Evolutionary conservation across 257 asterid genomes (phyloP), one percentile per base, ranked within the genome.

Genomic region (Solanum bulbocastanum): DNA sequence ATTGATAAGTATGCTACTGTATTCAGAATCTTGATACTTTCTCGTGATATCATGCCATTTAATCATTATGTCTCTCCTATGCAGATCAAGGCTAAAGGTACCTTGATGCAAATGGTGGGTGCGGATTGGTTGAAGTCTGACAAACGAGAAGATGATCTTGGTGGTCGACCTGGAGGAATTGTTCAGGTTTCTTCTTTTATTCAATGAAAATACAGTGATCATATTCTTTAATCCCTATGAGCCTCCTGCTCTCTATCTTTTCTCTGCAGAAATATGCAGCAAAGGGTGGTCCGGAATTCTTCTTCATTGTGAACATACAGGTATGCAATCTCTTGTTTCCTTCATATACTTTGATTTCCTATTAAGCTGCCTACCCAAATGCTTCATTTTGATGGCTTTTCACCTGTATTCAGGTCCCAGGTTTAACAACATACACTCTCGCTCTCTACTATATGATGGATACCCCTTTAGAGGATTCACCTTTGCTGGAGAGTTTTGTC

Each of bases 71-170:
- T 12, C 69, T 32, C 86, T 49, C 69, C 33, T 49, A 82, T 16
- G 37, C 86, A 97, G 99, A 95, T 94, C 88, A 97, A 94, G 91
- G 95, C 99, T 88, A 94, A 94, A 88, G 96, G 98, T 87, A 93
- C 98, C 11, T 92, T 95, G 92, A 97, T 97, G 99, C 98, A 97
- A 91, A 95, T 97, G 98, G 98, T 97, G 69, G 99, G 96, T 60
- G 99, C 99, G 71, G 99, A 95, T 88, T 97, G 99, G 99, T 90
- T 97, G 94, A 92, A 92, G 90, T 97, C 98, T 90, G 98, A 97
- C 92, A 97, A 96, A 93, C 93, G 99, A 87, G 99, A 96, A 94
- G 98, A 96, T 90, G 98, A 97, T 94, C 98, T 96, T 85, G 99
- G 98, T 78, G 95, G 98, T 76, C 98, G 98, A 85, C 96, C 95